Evolutionary conservation across 495 filamentous ascomycete genomes (phyloP), one percentile per base, ranked within the genome.

Genomic region (Alectoria sarmentosa): DNA sequence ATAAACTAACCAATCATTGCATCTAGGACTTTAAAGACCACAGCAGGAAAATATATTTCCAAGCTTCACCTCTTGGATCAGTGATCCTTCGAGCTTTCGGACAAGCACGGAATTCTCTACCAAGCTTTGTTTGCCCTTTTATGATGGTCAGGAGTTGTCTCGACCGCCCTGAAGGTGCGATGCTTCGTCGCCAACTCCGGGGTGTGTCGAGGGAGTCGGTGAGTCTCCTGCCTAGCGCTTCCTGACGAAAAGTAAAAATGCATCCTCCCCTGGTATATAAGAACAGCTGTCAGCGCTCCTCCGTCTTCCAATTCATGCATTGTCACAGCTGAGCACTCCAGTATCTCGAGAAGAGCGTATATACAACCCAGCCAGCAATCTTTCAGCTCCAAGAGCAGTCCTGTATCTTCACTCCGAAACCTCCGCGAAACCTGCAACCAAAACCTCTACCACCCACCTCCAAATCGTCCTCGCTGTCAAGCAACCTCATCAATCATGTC

Each of bases 121-220:
- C 34, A 34, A 55, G 30, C 26, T 57, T 48, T 39, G 39, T 32
- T 58, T 19, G 39, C 62, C 52, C 62, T 58, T 46, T n/a, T 26
- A 10, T 23, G 38, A 28, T 32, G 11, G 28, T 48, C 3, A 44
- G 21, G 30, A 17, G 11, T 19, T 44, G 10, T 32, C 32, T 32
- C 38, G 39, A 37, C 13, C n/a, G 48, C 49, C 62, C 42, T 42
- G 30, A 58, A 57, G 38, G 39, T 52, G 62, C 62, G 38, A 57
- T 64, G 52, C 54, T 64, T 34, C 11, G 13, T 64, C 39, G 44
- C 41, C 62, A 56, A 41, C 9, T 56, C 56, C 28, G 19, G 30
- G 32, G 54, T 55, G 0, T 19, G 21, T 44, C 28, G 23, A 34
- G 26, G 38, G 14, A 32, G 54, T 48, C 62, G 56, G 36, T 17